A percentile compares a stretch with the other conserved stretches of the same genome.
These are phyloP conservation scores for Tuber aestivum DNA, from an alignment of 495 filamentous ascomycete species.

Conservation along the genomic window DNA sequence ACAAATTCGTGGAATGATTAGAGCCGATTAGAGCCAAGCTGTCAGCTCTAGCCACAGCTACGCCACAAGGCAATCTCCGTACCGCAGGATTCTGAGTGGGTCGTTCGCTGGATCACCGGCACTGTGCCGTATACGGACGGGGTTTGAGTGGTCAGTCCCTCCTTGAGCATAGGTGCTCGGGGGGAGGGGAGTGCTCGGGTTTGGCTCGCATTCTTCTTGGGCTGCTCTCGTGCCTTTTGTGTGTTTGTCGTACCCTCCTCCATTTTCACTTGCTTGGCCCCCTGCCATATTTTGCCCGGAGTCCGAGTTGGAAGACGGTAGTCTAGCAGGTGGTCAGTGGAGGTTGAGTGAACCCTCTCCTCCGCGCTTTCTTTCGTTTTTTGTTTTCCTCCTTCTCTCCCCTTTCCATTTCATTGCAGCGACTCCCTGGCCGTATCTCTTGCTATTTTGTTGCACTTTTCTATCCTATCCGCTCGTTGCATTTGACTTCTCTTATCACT, in stretches of 20 bases:
- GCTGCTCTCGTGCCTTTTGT: not conserved
- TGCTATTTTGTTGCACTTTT: not conserved
- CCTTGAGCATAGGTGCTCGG: not conserved
- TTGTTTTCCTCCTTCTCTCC: not conserved
- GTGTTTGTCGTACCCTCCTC: not conserved
- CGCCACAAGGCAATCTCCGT: conserved; percentile 2
- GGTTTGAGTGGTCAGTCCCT: not conserved
- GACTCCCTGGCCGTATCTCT: not conserved
- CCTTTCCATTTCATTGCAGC: not conserved
- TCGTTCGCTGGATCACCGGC: not conserved
- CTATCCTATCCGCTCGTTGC: not conserved
- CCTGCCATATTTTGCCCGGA: not conserved
- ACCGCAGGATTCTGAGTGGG: not conserved
- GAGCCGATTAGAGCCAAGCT: not conserved
- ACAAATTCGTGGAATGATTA: not conserved
- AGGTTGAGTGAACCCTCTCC: not conserved
- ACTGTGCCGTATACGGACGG: too few species aligned
- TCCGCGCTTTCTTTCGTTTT: not conserved
- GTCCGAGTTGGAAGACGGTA: not conserved
- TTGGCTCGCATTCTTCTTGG: not conserved
- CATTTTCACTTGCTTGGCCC: not conserved
- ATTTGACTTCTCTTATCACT: not conserved
- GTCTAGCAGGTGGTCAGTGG: not conserved
- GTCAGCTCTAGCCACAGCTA: not conserved
- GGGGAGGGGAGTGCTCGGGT: not conserved